Conservation (phyloP, 345 rosid species). For the Bruguiera sexangula region DNA sequence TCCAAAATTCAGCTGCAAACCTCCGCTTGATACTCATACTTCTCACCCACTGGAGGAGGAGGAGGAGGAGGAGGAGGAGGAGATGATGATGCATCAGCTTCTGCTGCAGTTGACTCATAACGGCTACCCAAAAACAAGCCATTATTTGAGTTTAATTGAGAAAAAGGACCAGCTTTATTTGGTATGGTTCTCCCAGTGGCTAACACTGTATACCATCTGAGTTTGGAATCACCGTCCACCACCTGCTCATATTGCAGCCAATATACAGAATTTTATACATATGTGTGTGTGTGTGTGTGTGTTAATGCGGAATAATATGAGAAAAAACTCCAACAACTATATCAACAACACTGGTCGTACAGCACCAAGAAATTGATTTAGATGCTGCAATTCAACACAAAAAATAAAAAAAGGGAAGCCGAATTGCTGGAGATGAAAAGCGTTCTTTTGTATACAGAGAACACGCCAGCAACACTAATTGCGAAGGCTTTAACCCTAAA, state of each 20-base stretch:
- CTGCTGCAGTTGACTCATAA: conserved; percentile 63
- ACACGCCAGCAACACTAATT: too few relatives aligned
- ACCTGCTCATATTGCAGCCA: conserved; percentile 35
- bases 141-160: conserved; percentile 32
- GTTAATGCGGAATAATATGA: background rate
- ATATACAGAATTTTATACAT: background rate
- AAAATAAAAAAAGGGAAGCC: too few relatives aligned
- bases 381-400: too few relatives aligned
- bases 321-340: background rate
- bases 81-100: conserved; percentile 50
- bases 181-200: conserved; percentile 32
- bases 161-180: conserved; percentile 16
- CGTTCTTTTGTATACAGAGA: too few relatives aligned
- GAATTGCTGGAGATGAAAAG: too few relatives aligned
- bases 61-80: conserved; percentile 34
- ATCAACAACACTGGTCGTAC: too few relatives aligned
- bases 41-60: conserved; percentile 58
- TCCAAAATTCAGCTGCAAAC: conserved; percentile 26
- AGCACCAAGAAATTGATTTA: too few relatives aligned
- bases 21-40: conserved; percentile 95
- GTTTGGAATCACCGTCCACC: conserved; percentile 30
- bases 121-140: conserved; percentile 45
- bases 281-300: background rate
- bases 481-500: too few relatives aligned
- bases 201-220: conserved; percentile 57